Evolutionary conservation across 2,329 filamentous ascomycete genomes (phyloP), one percentile per base, ranked within the genome.

Genomic region (Epichloe hybrida): DNA sequence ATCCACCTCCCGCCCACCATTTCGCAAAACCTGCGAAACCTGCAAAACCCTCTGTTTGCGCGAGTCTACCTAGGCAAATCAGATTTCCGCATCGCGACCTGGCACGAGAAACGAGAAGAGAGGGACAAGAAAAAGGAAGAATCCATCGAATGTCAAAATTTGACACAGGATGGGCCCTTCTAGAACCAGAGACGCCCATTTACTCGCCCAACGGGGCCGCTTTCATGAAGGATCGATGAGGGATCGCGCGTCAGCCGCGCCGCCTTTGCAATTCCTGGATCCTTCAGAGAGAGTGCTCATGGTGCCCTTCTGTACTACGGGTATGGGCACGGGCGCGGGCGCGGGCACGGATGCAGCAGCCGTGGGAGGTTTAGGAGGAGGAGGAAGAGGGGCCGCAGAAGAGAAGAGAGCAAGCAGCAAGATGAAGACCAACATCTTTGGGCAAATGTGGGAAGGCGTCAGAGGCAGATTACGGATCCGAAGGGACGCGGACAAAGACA

Each of bases 201-300:
- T 55, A 20, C 41, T 59, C 59, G 35, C 55, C 54, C 50, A 64
- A 58, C 54, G 48, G 42, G 54, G 79, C 70, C 63, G 80, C 68
- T 72, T 94, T 76, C 60, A 83, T 38, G 89, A 95, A 68, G 89
- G 85, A 40, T 91, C 84, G 60, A 91, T 95, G 86, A 88, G 83
- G 61, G 87, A 94, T 66, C 81, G 86, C 56, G 73, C 79, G 35
- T 90, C 85, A 61, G 76, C 80, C 52, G 77, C 74, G 53, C 88
- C 88, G 31, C 86, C 86, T 0, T 73, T 77, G 43, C 74, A 80
- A 40, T 89, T 86, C 64, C 72, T 85, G 41, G 80, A 65, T 21
- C 63, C 66, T 11, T 63, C 65, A 13, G 63, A 66, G 56, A 57
- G 53, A 36, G 62, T 52, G 15, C 23, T 8, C 8, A 27, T 27